Evolutionary conservation across 2,329 filamentous ascomycete species (phyloP).

Genomic region (Penicillium sp.): DNA sequence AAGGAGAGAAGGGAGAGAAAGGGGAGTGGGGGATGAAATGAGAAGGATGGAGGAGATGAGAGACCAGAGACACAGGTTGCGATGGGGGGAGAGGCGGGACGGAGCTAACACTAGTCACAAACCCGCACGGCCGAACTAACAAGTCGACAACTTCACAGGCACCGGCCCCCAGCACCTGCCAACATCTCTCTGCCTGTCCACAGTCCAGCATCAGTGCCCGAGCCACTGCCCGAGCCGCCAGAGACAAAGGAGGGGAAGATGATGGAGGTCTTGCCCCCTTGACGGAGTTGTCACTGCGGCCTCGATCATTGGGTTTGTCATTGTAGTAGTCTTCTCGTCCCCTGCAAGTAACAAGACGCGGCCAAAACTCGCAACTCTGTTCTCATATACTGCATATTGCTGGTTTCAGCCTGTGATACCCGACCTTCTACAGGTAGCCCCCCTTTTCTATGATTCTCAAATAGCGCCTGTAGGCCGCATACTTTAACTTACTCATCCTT

Average conservation of each 20-base stretch:
- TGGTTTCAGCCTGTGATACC: background rate
- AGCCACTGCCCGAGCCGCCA: background rate
- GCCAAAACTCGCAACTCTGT: background rate
- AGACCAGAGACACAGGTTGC: background rate
- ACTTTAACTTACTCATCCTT: background rate
- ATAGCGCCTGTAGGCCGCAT: background rate
- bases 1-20: background rate
- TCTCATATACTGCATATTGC: background rate
- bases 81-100: background rate
- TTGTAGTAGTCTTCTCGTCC: background rate
- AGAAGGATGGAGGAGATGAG: conserved; percentile 3
- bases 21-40: background rate
- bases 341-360: background rate
- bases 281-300: background rate
- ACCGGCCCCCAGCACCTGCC: background rate
- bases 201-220: too few relatives aligned
- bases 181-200: background rate
- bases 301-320: background rate
- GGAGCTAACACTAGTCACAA: background rate
- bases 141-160: background rate
- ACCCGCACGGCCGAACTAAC: conserved; percentile 1
- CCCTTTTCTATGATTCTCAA: background rate
- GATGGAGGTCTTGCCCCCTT: background rate
- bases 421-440: background rate
- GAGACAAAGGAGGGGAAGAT: background rate